These are phyloP conservation scores for Magnolia kwangsiensis DNA, from an alignment of 164 flowering plant genomes.

Conservation along the genomic window DNA sequence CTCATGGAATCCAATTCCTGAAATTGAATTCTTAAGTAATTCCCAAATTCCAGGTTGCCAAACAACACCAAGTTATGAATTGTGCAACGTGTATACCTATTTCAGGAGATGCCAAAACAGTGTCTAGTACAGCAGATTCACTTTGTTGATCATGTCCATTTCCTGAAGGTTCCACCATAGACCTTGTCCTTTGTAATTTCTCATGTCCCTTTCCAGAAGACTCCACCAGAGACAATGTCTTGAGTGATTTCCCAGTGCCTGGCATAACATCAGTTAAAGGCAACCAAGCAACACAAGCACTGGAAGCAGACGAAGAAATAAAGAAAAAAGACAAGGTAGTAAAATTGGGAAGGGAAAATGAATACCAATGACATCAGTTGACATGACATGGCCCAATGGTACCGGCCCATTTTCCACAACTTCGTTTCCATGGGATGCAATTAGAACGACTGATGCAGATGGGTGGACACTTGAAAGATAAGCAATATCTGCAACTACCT, in stretches of 20 bases:
- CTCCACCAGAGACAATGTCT: not conserved
- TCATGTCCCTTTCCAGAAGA: constrained; percentile 1
- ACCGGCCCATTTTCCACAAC: not conserved
- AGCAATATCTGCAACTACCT: not conserved
- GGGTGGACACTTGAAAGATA: not conserved
- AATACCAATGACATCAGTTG: not conserved
- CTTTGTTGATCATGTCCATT: constrained; percentile 4
- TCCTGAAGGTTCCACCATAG: not conserved
- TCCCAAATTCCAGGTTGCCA: too few species aligned
- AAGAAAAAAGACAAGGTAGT: not conserved
- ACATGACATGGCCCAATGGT: not conserved
- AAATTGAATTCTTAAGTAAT: too few species aligned
- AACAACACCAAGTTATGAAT: too few species aligned
- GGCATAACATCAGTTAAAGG: not conserved
- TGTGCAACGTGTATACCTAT: not conserved
- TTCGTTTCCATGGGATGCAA: not conserved
- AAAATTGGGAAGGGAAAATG: not conserved
- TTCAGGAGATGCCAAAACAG: not conserved
- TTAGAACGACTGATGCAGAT: constrained; percentile 1
- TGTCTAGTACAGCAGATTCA: not conserved
- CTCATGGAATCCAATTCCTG: too few species aligned
- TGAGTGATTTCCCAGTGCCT: not conserved
- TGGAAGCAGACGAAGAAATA: not conserved
- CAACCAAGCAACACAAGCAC: not conserved
- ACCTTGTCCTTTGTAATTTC: not conserved